Base-by-base conservation (phyloP, 345 rosid species). In the Tarenaya hassleriana region DNA sequence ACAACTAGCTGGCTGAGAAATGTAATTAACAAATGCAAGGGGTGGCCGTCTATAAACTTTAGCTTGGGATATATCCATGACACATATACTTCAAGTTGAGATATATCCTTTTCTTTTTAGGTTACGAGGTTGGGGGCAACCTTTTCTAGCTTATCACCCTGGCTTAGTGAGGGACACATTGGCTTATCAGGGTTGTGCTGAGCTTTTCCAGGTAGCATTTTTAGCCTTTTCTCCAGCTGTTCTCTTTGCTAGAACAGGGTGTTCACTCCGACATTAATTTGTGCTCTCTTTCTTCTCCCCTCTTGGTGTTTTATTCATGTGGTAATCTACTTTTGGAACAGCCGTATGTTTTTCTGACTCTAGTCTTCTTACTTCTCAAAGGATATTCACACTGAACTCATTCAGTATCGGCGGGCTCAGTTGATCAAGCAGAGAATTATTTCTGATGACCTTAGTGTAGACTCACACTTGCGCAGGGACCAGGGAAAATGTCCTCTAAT, bases 101-200 rank as follows among this genome's bases (percentile, higher is more conserved):
- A 20, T 48, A 47, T 21, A 14, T 61, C n/a, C 18, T 44, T 40
- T 50, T 24, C 55, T 57, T 18, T 33, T 39, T 73, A 94, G 99
- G 79, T 77, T 94, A 72, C 78, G 81, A 60, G 78, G 56, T 59
- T 66, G 66, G 63, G 97, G 87, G 48, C 97, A 75, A 62, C 95
- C 95, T 61, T 82, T 77, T 69, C 74, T 94, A 49, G 82, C 81
- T 47, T 85, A 74, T 73, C 95, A 94, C 70, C 88, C 95, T 63
- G 99, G 97, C 70, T 76, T 88, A 52, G 73, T 76, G 56, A 74
- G 86, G 68, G 85, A 88, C 42, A 78, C 65, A 64, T 75, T 94
- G 75, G 99, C 99, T 54, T 86, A 81, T 73, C 97, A 86, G 74
- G 99, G 97, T 38, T 94, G 97, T 80, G 95, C 95, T 34, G 99